Percentiles rank a stretch among this genome's conserved stretches.
Evolutionary conservation across 2,329 filamentous ascomycete species (phyloP).

Genomic region (Plenodomus lindquistii): DNA sequence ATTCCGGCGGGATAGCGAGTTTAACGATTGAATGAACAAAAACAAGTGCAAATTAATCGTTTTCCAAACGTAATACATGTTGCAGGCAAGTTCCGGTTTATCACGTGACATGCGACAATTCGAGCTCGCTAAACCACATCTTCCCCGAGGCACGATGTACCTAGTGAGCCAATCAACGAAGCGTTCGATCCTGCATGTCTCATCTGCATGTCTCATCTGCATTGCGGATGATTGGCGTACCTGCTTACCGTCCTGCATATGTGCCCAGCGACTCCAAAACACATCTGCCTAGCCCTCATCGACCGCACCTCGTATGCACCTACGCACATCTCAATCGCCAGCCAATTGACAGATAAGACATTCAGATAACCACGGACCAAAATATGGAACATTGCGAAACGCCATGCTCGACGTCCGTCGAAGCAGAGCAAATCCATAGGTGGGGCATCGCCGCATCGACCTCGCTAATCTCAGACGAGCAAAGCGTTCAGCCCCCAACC

Average conservation of each 20-base stretch:
- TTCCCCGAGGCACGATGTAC: too few relatives aligned
- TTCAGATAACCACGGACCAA: not conserved
- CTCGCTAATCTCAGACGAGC: slow-evolving; percentile 14
- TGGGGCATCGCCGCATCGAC: slow-evolving; percentile 11
- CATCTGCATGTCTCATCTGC: too few relatives aligned
- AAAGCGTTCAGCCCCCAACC: slow-evolving; percentile 7
- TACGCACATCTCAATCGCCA: not conserved
- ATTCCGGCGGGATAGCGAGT: too few relatives aligned
- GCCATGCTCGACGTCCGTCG: not conserved
- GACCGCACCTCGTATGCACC: not conserved
- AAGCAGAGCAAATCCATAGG: not conserved
- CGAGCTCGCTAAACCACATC: too few relatives aligned
- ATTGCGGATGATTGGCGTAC: too few relatives aligned
- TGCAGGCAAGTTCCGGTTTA: too few relatives aligned
- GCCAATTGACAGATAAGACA: not conserved
- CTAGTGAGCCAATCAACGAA: too few relatives aligned
- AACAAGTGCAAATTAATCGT: too few relatives aligned
- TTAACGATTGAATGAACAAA: too few relatives aligned
- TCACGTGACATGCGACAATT: too few relatives aligned
- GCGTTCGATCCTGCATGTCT: too few relatives aligned
- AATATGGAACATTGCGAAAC: not conserved
- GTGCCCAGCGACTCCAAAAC: not conserved
- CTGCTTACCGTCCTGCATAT: not conserved
- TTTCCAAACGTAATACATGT: too few relatives aligned
- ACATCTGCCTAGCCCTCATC: not conserved